Base-by-base conservation (phyloP, 768 basidiomycete species). In the Lentinula sp. region DNA sequence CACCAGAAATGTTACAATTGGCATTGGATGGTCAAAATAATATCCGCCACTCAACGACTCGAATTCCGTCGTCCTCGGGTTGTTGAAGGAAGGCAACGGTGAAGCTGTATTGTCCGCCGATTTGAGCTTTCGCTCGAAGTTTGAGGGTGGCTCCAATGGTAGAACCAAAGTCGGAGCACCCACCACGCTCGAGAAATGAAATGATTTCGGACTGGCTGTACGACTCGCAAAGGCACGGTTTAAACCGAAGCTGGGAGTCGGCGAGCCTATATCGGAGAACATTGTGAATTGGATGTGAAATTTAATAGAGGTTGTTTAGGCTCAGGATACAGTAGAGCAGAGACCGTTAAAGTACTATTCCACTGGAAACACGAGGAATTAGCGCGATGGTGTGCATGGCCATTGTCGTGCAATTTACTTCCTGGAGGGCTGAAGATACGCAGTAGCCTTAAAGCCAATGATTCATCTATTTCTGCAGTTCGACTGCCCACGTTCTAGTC, bases 241-340 rank as follows among this genome's bases (percentile, higher is more conserved):
- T 23, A 56, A 28, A 13, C 55, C 55, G n/a, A 56, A 56, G 55
- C 37, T 37, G 28, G 23, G 13, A 13, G 55, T 56, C 41, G 55
- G 55, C 9, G 55, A 56, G 23, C 41, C 55, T 41, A 56, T 43
- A 42, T 56, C 55, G 18, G 55, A 56, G 42, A 56, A 56, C 55
- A 56, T 56, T 12, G 9, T 43, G 35, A 18, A 16, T 8, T 10
- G n/a, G n/a, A n/a, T 6, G 0, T 33, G 23, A 18, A 23, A 35
- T 20, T 37, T 9, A 37, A 20, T 37, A 10, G 13, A 48, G 46
- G 46, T 23, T 48, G 46, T 48, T 48, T 48, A 1, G 12, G 46
- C n/a, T 48, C n/a, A n/a, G 18, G 20, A 48, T 48, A 20, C 8
- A 23, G 46, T 6, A 20, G 46, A 48, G 46, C 46, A 48, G 9